phyloP scores from a whole-genome alignment of 148 eudicot genomes.

The Rhododendron griersonianum region DNA sequence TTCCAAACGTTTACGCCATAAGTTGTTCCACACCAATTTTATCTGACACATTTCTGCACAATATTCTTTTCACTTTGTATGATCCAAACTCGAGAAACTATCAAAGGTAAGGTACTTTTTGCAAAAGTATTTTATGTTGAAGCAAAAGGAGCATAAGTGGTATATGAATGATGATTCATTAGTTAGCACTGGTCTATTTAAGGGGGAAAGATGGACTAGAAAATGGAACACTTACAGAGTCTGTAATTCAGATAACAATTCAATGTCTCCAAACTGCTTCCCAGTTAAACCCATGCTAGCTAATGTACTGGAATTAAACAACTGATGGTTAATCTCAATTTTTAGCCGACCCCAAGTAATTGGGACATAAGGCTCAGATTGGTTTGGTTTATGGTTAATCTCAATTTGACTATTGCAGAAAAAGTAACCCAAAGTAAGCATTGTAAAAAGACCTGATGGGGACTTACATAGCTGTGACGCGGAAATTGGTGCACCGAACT shows the following conservation, averaged over 20 bases:
- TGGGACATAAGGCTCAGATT: too few relatives aligned
- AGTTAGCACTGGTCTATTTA: neutral
- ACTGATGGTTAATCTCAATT: neutral
- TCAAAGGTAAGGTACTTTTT: neutral
- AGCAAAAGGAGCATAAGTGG: neutral
- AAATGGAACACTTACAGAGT: conserved; percentile 47
- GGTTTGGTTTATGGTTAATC: too few relatives aligned
- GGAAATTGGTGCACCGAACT: conserved; percentile 43
- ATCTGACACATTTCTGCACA: neutral
- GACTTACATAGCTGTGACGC: conserved; percentile 54
- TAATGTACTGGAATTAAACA: conserved; percentile 40
- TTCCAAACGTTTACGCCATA: neutral
- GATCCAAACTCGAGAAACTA: neutral
- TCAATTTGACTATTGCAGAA: neutral
- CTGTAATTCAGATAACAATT: conserved; percentile 41
- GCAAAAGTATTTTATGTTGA: neutral
- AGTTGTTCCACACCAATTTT: neutral
- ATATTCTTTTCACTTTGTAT: neutral
- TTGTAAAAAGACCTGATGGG: neutral
- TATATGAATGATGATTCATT: neutral
- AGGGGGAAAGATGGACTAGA: neutral
- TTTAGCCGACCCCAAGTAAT: too few relatives aligned
- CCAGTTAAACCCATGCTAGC: conserved; percentile 60
- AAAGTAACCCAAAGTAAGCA: neutral
- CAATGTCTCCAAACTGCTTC: conserved; percentile 57